Evolutionary conservation across 2,329 filamentous ascomycete genomes (phyloP).

Genomic region (Aspergillus fumigatus): DNA sequence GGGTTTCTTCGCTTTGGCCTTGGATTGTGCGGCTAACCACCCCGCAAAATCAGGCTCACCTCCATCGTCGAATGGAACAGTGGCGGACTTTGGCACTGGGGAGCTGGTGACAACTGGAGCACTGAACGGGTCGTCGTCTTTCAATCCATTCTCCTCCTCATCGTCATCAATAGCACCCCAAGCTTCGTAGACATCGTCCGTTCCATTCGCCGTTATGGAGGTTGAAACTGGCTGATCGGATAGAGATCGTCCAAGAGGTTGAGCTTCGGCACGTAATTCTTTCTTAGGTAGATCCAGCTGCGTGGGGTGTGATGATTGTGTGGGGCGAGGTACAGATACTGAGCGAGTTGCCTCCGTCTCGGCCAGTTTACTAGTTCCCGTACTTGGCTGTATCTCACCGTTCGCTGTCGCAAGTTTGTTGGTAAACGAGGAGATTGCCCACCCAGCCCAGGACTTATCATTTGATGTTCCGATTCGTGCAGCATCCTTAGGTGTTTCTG

Average conservation of each 20-base stretch:
- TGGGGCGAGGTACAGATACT: conserved; percentile 46
- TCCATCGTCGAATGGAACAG: conserved; percentile 68
- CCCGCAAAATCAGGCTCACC: conserved; percentile 93
- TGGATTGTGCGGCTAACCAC: conserved; percentile 83
- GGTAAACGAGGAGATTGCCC: conserved; percentile 98
- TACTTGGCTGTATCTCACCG: conserved; percentile 72
- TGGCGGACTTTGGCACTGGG: conserved; percentile 27
- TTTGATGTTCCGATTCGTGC: conserved; percentile 77
- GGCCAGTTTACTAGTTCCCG: conserved; percentile 43
- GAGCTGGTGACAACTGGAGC: conserved; percentile 29
- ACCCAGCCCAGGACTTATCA: conserved; percentile 78
- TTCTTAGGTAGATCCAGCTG: conserved; percentile 20
- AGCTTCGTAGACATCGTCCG: conserved; percentile 63
- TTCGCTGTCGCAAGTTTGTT: conserved; percentile 83
- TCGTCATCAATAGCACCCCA: conserved; percentile 68
- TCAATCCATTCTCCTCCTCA: conserved; percentile 45
- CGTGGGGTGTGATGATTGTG: conserved; percentile 26
- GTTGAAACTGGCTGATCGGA: conserved; percentile 38
- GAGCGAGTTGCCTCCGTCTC: conserved; percentile 43
- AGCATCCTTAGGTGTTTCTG: conserved; percentile 43
- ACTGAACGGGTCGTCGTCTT: conserved; percentile 38
- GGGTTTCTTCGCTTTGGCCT: conserved; percentile 66
- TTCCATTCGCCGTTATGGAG: conserved; percentile 46
- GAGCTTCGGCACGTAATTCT: conserved; percentile 20
- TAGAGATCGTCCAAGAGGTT: conserved; percentile 34